Conservation (phyloP, 139 green algal species). For the Chlorokybus atmophyticus region DNA sequence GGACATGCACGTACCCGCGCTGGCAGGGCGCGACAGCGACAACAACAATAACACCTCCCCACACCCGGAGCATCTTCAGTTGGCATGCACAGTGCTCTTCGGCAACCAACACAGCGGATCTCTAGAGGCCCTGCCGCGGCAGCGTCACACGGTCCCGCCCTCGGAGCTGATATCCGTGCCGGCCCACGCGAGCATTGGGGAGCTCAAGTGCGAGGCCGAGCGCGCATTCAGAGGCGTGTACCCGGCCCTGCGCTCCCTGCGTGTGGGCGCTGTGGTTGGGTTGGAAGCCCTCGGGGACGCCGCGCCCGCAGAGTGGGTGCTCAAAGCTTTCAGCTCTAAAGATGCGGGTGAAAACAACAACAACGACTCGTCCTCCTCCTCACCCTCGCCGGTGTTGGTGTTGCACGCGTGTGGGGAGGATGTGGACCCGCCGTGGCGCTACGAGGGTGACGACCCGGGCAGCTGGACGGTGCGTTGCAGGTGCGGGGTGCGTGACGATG, state of each 20-base stretch:
- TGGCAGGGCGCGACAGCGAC: neutral
- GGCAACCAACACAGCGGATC: neutral
- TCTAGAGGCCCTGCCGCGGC: neutral
- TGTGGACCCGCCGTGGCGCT: constrained; percentile 6
- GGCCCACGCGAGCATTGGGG: constrained; percentile 9
- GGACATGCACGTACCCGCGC: neutral
- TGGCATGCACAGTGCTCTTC: neutral
- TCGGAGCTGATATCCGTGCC: neutral
- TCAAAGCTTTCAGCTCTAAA: neutral
- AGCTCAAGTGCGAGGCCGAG: constrained; percentile 32
- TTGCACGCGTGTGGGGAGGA: too few species aligned
- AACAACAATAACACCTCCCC: neutral
- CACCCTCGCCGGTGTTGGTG: neutral
- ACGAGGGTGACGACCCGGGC: constrained; percentile 50
- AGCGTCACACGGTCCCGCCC: too few species aligned
- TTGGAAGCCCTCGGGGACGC: constrained; percentile 3
- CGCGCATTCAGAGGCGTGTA: constrained; percentile 50
- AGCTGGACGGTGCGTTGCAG: constrained; percentile 72
- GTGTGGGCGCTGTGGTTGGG: constrained; percentile 14
- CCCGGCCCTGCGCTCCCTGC: constrained; percentile 43
- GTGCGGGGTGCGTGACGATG: constrained; percentile 76
- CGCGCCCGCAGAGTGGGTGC: neutral
- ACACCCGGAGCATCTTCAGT: neutral
- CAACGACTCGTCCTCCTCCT: too few species aligned
- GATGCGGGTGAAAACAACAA: too few species aligned